Evolutionary conservation across 331 rosid species (phyloP), one percentile per base, ranked within the genome.

Genomic region (Quercus lobata): DNA sequence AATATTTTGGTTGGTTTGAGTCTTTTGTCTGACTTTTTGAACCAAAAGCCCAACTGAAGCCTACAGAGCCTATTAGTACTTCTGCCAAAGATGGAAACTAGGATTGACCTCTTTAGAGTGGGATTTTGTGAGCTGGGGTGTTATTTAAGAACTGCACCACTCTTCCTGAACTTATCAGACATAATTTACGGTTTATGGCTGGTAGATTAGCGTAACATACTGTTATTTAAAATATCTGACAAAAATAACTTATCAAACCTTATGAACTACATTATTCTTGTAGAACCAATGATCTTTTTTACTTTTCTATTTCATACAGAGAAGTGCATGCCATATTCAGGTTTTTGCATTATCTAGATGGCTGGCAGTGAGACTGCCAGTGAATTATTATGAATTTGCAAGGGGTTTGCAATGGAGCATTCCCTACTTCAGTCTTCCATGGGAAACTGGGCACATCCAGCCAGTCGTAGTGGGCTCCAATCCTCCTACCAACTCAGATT

Each of bases 321-420:
- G 98, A 91, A 89, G 86, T 78, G 76, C 91, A 83, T 77, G 92
- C 84, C 93, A 92, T 81, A 87, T 94, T 84, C 98, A 94, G 84
- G 86, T 92, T 76, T 94, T 88, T 68, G 97, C 97, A 66, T 83
- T 94, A 68, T 86, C 94, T 37, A 88, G 93, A 85, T 94, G 97
- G 97, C 73, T 92, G 86, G 66, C 91, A 29, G 94, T 84, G 74
- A 84, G 83, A 57, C 76, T 92, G 79, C 98, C 97, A 2, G 89
- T 92, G 41, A 90, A 92, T 74, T 92, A 87, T 79, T 87, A 87
- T 75, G 98, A 92, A 86, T 85, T 94, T 73, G 69, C 92, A 22
- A 88, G 86, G 81, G 89, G 85, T 75, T 82, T 94, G 77, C 88
- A 62, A 80, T 94, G 98, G 98, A 91, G 92, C 72, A 84, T 92